phyloP scores from a whole-genome alignment of 1,284 basidiomycete genomes.

The Fistulinella staudtii region DNA sequence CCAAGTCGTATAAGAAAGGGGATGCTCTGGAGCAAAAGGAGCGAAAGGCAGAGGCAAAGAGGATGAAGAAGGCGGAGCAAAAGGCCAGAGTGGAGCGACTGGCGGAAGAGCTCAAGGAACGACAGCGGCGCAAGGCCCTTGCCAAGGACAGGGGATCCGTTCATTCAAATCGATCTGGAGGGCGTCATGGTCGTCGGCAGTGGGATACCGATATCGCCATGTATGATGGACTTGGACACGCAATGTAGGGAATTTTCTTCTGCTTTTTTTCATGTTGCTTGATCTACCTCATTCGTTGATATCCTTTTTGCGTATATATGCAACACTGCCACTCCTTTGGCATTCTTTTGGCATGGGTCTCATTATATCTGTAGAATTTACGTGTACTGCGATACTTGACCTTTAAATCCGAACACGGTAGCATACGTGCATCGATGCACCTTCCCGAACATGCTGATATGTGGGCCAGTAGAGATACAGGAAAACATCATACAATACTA shows the following conservation, averaged over 20 bases:
- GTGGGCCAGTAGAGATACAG: background rate
- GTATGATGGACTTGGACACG: slow-evolving; percentile 32
- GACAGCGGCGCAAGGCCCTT: slow-evolving; percentile 28
- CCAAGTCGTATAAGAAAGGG: slow-evolving; percentile 14
- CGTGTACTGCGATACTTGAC: slow-evolving; percentile 21
- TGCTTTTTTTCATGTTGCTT: slow-evolving; percentile 6
- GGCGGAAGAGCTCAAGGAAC: slow-evolving; percentile 41
- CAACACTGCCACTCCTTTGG: slow-evolving; percentile 10
- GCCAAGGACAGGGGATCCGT: slow-evolving; percentile 30
- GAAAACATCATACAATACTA: background rate
- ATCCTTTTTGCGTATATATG: slow-evolving; percentile 10
- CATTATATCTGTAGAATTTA: slow-evolving; percentile 34
- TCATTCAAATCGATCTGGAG: slow-evolving; percentile 24
- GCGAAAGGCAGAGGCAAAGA: slow-evolving; percentile 44
- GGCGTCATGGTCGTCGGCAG: slow-evolving; percentile 11
- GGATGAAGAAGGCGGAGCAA: slow-evolving; percentile 43
- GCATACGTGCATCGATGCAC: slow-evolving; percentile 8
- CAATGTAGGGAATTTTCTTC: slow-evolving; percentile 14
- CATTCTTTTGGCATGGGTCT: slow-evolving; percentile 15
- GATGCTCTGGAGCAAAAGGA: slow-evolving; percentile 33
- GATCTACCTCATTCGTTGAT: slow-evolving; percentile 14
- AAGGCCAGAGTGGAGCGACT: slow-evolving; percentile 39
- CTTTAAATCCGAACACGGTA: slow-evolving; percentile 8
- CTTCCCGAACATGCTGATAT: slow-evolving; percentile 2
- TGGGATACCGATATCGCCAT: slow-evolving; percentile 30